Evolutionary conservation across 1,139 yeast species (phyloP).

Genomic region (Saccharomyces pastorianus): DNA sequence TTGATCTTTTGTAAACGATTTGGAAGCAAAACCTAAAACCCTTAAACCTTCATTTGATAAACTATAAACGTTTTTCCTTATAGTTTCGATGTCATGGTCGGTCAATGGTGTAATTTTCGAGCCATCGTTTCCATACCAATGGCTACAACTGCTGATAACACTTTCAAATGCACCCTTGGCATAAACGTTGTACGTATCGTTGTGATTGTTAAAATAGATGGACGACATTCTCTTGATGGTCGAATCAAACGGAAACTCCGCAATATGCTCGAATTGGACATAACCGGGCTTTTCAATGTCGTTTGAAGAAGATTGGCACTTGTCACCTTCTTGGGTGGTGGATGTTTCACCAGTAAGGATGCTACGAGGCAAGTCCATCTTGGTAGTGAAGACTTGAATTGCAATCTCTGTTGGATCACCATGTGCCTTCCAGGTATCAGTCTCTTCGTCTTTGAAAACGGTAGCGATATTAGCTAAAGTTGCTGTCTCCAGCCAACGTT

Average conservation of each 20-base stretch:
- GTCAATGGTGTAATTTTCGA: constrained; percentile 38
- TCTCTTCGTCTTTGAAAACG: constrained; percentile 56
- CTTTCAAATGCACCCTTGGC: constrained; percentile 90
- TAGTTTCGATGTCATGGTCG: constrained; percentile 40
- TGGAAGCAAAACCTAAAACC: constrained; percentile 70
- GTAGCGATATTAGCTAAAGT: constrained; percentile 77
- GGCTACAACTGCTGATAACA: constrained; percentile 54
- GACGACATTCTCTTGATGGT: constrained; percentile 87
- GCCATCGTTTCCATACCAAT: constrained; percentile 45
- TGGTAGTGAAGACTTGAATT: constrained; percentile 47
- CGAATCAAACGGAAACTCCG: constrained; percentile 84
- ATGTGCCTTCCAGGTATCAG: constrained; percentile 43
- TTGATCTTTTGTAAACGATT: constrained; percentile 32
- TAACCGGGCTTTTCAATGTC: constrained; percentile 2
- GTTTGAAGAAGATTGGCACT: constrained; percentile 30
- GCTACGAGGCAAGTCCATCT: constrained; percentile 51
- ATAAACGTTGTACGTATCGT: constrained; percentile 51
- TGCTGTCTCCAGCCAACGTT: constrained; percentile 58
- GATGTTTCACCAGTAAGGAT: constrained; percentile 62
- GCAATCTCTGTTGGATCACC: constrained; percentile 98
- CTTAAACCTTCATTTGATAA: constrained; percentile 83
- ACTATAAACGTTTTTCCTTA: constrained; percentile 49
- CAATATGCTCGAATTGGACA: constrained; percentile 28
- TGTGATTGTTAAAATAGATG: constrained; percentile 41
- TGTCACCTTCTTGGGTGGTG: no score